A percentile compares a stretch with the other conserved stretches of the same genome.
phyloP scores from a whole-genome alignment of 148 eudicot genomes.

The Silene latifolia region DNA sequence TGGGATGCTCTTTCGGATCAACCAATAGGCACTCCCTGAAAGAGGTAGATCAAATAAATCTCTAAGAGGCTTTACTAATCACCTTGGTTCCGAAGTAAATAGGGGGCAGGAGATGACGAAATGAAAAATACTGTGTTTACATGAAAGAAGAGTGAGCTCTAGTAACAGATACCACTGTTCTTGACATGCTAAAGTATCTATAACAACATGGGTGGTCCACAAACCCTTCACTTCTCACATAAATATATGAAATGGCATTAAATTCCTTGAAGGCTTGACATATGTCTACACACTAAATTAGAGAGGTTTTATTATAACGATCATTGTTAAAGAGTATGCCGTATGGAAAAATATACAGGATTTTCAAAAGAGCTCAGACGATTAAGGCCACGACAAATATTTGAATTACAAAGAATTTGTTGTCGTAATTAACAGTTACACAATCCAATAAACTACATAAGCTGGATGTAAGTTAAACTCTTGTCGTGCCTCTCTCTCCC shows the following conservation, averaged over 20 bases:
- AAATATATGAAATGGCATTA: background rate
- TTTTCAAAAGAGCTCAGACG: background rate
- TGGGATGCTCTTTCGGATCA: slow-evolving; percentile 96
- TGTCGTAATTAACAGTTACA: background rate
- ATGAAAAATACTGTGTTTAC: background rate
- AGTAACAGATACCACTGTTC: background rate
- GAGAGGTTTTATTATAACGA: background rate
- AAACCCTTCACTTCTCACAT: no score
- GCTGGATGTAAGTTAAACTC: no score
- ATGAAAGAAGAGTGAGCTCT: background rate
- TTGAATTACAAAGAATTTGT: background rate
- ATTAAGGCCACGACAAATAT: background rate
- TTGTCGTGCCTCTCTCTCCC: no score
- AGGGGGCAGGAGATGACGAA: background rate
- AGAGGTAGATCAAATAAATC: slow-evolving; percentile 12
- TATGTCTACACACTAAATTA: background rate
- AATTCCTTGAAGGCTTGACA: background rate
- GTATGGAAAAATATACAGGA: background rate
- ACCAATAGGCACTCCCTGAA: slow-evolving; percentile 84
- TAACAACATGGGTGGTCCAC: background rate
- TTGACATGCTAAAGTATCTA: background rate
- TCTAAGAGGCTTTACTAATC: background rate
- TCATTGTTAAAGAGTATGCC: background rate
- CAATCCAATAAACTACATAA: no score
- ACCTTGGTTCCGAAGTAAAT: background rate